Evolutionary conservation across 192 early-diverging fungal genomes (phyloP).

Genomic region (Backusella australiensis): DNA sequence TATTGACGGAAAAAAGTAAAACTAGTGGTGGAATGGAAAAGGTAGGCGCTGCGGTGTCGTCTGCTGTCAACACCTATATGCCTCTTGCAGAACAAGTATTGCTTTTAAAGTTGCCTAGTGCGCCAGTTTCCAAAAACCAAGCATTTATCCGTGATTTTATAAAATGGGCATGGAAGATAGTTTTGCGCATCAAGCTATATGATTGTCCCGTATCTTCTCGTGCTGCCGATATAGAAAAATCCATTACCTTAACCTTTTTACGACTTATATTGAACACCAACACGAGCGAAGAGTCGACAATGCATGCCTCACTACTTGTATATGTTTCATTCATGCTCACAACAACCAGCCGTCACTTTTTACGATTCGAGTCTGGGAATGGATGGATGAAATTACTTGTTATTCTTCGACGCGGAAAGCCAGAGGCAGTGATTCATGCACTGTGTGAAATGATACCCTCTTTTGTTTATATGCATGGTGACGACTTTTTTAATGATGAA

Average conservation of each 20-base stretch:
- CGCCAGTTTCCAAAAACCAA: background rate
- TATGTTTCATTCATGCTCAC: slow-evolving; percentile 43
- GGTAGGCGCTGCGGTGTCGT: background rate
- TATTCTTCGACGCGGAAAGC: slow-evolving; percentile 34
- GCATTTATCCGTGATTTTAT: background rate
- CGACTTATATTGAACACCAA: slow-evolving; percentile 14
- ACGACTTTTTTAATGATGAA: slow-evolving; percentile 39
- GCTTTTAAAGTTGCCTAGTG: background rate
- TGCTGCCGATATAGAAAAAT: slow-evolving; percentile 5
- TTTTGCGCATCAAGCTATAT: background rate
- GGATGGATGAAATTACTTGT: slow-evolving; percentile 42
- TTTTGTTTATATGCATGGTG: slow-evolving; percentile 41
- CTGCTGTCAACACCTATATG: slow-evolving; percentile 8
- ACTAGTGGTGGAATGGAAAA: background rate
- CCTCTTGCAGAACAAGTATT: slow-evolving; percentile 2
- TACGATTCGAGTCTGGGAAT: slow-evolving; percentile 33
- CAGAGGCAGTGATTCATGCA: slow-evolving; percentile 24
- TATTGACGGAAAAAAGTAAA: slow-evolving; percentile 7
- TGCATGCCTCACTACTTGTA: slow-evolving; percentile 35
- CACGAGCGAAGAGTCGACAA: slow-evolving; percentile 22
- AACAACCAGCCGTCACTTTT: slow-evolving; percentile 40
- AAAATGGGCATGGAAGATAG: background rate
- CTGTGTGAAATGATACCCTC: slow-evolving; percentile 34
- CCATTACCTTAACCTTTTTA: background rate
- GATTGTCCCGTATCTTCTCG: slow-evolving; percentile 10